These are phyloP conservation scores for Zygosaccharomyces kombuchaensis DNA, from an alignment of 805 yeast genomes.

Conservation along the genomic window DNA sequence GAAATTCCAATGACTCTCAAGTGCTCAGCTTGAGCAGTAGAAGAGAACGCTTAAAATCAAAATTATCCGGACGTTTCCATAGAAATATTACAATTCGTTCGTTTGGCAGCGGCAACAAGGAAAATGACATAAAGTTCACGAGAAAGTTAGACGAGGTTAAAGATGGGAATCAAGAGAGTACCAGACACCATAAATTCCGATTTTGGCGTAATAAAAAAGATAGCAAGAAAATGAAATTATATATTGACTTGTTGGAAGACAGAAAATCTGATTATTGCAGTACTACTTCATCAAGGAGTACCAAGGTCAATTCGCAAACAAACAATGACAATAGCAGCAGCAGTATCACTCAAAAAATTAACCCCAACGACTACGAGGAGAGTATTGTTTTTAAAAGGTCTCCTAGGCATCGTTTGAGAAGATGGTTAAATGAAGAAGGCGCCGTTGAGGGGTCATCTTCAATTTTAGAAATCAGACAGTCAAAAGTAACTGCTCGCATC, in stretches of 20 bases:
- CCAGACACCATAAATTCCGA: not conserved
- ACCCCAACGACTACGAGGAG: not conserved
- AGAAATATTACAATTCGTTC: not conserved
- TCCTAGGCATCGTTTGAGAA: slow-evolving; percentile 5
- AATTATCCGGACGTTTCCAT: not conserved
- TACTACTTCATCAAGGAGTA: slow-evolving; percentile 1
- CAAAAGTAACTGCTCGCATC: slow-evolving; percentile 14
- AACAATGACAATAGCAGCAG: not conserved
- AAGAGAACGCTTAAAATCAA: not conserved
- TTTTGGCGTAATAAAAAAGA: slow-evolving; percentile 1
- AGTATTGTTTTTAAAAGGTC: not conserved
- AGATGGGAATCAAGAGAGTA: not conserved
- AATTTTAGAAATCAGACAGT: slow-evolving; percentile 9
- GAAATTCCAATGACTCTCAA: not conserved
- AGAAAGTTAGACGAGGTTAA: not conserved
- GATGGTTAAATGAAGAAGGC: slow-evolving; percentile 8
- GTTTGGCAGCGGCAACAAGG: not conserved
- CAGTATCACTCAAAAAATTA: not conserved
- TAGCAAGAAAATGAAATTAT: not conserved
- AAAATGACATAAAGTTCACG: not conserved
- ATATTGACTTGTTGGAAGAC: not conserved
- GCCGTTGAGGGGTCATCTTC: slow-evolving; percentile 6
- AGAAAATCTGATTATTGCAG: not conserved
- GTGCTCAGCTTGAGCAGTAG: not conserved
- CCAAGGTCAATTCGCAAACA: not conserved